Evolutionary conservation across 257 asterid genomes (phyloP).

Genomic region (Solanum bukasovii): DNA sequence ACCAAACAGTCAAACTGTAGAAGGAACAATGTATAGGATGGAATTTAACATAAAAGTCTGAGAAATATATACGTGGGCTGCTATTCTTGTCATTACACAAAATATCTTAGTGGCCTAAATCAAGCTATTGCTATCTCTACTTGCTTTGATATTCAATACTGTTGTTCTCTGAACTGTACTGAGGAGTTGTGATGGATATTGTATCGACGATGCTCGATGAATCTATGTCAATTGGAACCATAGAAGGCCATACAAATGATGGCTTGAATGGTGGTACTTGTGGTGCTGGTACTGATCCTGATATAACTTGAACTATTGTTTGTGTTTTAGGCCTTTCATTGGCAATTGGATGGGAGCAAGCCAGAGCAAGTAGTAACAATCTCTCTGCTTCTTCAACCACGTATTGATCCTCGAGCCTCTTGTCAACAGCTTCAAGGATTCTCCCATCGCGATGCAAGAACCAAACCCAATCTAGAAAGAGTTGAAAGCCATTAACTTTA

Average conservation of each 20-base stretch:
- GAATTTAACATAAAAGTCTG: not conserved
- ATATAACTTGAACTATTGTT: conserved; percentile 18
- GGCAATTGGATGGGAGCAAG: conserved; percentile 37
- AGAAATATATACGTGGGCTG: not conserved
- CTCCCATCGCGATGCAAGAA: conserved; percentile 15
- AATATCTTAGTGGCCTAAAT: not conserved
- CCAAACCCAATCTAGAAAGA: conserved; percentile 33
- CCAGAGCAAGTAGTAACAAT: conserved; percentile 28
- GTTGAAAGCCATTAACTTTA: conserved; percentile 9
- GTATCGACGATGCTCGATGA: conserved; percentile 10
- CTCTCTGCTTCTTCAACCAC: conserved; percentile 24
- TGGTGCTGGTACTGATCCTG: conserved; percentile 14
- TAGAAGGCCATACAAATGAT: conserved; percentile 35
- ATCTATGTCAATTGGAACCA: conserved; percentile 1
- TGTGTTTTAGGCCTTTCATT: conserved; percentile 26
- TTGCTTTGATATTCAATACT: conserved; percentile 38
- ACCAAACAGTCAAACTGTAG: not conserved
- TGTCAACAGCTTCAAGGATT: conserved; percentile 19
- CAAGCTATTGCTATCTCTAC: conserved; percentile 17
- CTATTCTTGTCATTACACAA: not conserved
- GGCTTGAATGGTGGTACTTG: conserved; percentile 30
- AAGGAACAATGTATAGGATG: not conserved
- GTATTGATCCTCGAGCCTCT: conserved; percentile 16
- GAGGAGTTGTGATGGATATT: conserved; percentile 22
- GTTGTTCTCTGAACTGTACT: conserved; percentile 35